Base-by-base conservation (phyloP, 2,329 filamentous ascomycete genomes). In the Colletotrichum tabaci region DNA sequence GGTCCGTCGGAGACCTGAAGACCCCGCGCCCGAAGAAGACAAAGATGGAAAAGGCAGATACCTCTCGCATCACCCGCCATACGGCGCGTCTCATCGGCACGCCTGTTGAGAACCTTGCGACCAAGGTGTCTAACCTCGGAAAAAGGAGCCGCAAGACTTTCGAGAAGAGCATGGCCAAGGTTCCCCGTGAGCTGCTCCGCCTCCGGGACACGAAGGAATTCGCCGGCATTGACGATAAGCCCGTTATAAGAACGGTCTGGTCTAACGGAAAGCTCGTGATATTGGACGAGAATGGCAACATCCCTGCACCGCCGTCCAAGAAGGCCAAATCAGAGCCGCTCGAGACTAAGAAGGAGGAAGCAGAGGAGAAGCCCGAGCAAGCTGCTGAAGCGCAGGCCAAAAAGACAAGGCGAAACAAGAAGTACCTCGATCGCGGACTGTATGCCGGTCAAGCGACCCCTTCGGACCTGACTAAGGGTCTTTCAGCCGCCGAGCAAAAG, bases 381-480 rank as follows among this genome's bases (percentile, higher is more conserved):
- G 80, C 82, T 30, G 76, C 80, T 8, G 78, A 81, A 13, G 75
- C 74, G 15, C 77, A 80, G 35, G 74, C 74, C 12, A 71, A 73
- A 10, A 84, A 81, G 73, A 82, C 84, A 74, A 84, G 87, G 67
- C 86, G 85, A 47, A 82, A 86, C 62, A 97, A 97, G 85, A 91
- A 91, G 75, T 98, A 93, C 89, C 85, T 97, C 65, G 86, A 87
- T 63, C 93, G 95, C 79, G 96, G 96, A 12, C 86, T 98, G 16
- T 98, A 97, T 78, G 92, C 94, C 0, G 96, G 96, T 38, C 96
- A 98, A 80, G 87, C 91, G 40, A 82, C 82, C 8, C 87, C 88
- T 0, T 74, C 78, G 8, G 86, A 89, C 67, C 78, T 84, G 9
- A 79, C 79, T 56, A 83, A 85, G 75, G 86, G 87, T 5, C 81